Percentiles rank a stretch among this genome's conserved stretches.
These are phyloP conservation scores for Mortierella hygrophila DNA, from an alignment of 192 early-diverging fungal genomes.

Conservation along the genomic window DNA sequence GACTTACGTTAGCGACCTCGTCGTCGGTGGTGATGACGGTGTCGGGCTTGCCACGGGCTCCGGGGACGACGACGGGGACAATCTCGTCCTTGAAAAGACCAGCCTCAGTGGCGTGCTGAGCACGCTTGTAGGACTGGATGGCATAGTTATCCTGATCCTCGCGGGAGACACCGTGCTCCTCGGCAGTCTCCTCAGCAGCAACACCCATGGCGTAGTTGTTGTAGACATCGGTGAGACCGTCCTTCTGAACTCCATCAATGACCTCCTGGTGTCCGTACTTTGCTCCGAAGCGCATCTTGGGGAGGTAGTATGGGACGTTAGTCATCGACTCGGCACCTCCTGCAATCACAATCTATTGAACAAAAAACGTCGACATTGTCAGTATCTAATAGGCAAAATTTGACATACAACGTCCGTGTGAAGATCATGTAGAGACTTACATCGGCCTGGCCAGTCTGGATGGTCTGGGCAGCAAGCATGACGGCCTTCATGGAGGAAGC, in stretches of 20 bases:
- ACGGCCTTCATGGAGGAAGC: slow-evolving; percentile 88
- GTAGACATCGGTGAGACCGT: slow-evolving; percentile 84
- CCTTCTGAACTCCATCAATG: slow-evolving; percentile 81
- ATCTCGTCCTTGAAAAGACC: slow-evolving; percentile 78
- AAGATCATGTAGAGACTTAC: slow-evolving; percentile 40
- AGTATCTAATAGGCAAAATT: neutral
- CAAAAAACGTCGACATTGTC: neutral
- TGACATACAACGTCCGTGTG: too few relatives aligned
- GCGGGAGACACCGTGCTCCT: slow-evolving; percentile 81
- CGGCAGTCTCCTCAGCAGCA: slow-evolving; percentile 85
- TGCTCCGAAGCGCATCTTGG: slow-evolving; percentile 81
- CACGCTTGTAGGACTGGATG: slow-evolving; percentile 80
- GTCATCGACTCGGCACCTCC: slow-evolving; percentile 88
- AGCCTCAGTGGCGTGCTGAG: slow-evolving; percentile 73
- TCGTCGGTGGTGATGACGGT: slow-evolving; percentile 73
- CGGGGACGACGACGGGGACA: slow-evolving; percentile 75
- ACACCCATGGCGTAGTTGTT: slow-evolving; percentile 82
- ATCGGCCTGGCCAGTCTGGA: slow-evolving; percentile 78
- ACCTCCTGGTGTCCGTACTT: slow-evolving; percentile 80
- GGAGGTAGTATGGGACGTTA: slow-evolving; percentile 85
- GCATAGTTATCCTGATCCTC: slow-evolving; percentile 87
- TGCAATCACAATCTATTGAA: slow-evolving; percentile 69
- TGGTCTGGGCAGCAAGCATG: slow-evolving; percentile 79
- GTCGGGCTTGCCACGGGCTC: slow-evolving; percentile 76
- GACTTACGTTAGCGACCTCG: slow-evolving; percentile 67